A percentile compares a stretch with the other conserved stretches of the same genome.
phyloP scores from a whole-genome alignment of 83 land plant genomes.

The Diphasiastrum complanatum region DNA sequence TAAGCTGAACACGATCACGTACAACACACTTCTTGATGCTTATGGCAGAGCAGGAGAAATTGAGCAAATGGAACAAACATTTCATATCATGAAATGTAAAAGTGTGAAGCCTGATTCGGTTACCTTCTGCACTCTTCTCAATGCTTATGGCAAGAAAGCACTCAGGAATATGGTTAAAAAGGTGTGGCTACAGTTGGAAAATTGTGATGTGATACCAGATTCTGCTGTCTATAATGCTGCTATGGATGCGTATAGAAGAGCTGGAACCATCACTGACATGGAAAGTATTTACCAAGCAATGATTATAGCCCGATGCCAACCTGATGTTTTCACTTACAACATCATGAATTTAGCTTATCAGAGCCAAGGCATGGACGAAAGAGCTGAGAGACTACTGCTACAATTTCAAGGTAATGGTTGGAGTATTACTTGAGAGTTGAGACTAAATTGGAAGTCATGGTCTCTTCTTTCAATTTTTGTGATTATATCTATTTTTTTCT shows the following conservation, averaged over 20 bases:
- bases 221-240: conserved; percentile 62
- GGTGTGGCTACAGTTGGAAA: conserved; percentile 48
- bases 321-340: no score
- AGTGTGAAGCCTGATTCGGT: conserved; percentile 65
- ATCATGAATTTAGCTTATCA: no score
- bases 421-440: no score
- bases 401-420: no score
- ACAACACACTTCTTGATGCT: conserved; percentile 68
- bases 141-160: conserved; percentile 58
- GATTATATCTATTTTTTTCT: no score
- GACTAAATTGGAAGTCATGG: no score
- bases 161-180: conserved; percentile 40
- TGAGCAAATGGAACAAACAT: conserved; percentile 57
- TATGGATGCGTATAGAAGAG: conserved; percentile 64
- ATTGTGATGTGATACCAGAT: conserved; percentile 61
- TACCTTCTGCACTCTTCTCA: conserved; percentile 68
- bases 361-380: no score
- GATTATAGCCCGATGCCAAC: no score
- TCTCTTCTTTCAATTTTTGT: no score
- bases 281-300: no score
- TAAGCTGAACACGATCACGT: conserved; percentile 66
- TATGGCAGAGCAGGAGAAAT: conserved; percentile 76
- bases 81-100: conserved; percentile 54
- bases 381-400: no score
- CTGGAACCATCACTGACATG: conserved; percentile 52